phyloP scores from a whole-genome alignment of 495 filamentous ascomycete genomes.

The Tirmania nivea region DNA sequence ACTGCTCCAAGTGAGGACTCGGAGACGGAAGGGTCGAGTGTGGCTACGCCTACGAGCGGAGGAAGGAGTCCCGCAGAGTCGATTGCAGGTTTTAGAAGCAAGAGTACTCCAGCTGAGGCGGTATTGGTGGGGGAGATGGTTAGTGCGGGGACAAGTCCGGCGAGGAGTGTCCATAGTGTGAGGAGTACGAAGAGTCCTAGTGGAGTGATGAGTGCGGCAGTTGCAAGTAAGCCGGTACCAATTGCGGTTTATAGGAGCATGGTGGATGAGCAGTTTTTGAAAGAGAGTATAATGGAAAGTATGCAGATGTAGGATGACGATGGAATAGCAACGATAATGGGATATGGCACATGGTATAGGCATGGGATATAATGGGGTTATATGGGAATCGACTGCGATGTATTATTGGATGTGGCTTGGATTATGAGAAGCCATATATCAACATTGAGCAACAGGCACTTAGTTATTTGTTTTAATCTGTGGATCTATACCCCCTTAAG shows the following conservation, averaged over 20 bases:
- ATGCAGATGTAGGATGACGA: background rate
- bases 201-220: too few species aligned
- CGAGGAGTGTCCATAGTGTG: too few species aligned
- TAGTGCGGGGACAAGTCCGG: too few species aligned
- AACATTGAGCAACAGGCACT: background rate
- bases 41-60: too few species aligned
- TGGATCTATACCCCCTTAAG: background rate
- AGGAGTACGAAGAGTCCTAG: too few species aligned
- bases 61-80: background rate
- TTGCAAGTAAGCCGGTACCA: background rate
- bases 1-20: background rate
- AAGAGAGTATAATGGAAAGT: constrained; percentile 10
- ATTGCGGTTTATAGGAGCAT: constrained; percentile 5
- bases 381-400: background rate
- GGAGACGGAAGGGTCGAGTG: too few species aligned
- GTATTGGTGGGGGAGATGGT: background rate
- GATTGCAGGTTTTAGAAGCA: too few species aligned
- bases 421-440: too few species aligned
- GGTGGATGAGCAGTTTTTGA: constrained; percentile 14
- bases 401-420: background rate
- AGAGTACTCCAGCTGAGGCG: constrained; percentile 1
- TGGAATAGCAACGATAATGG: background rate
- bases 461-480: background rate
- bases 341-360: background rate
- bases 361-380: background rate